Percentiles rank a stretch among this genome's conserved stretches.
phyloP scores from a whole-genome alignment of 2,329 filamentous ascomycete species.

The Thielaviopsis musarum region DNA sequence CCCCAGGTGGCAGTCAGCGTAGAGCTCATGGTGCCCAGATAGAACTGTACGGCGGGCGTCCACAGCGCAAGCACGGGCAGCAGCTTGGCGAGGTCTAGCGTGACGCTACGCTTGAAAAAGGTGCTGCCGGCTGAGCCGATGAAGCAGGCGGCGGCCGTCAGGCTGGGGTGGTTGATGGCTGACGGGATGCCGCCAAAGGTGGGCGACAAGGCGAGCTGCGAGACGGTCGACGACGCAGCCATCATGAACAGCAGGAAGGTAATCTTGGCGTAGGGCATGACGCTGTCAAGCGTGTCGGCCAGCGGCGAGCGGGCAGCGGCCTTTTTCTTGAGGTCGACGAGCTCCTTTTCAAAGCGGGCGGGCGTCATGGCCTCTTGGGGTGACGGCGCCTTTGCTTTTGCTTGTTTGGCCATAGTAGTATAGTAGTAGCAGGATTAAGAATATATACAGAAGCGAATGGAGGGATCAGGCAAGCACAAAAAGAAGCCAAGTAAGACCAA shows the following conservation, averaged over 20 bases:
- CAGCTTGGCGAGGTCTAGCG: conserved; percentile 32
- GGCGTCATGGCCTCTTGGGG: conserved; percentile 25
- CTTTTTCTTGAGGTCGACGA: conserved; percentile 32
- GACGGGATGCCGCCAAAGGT: conserved; percentile 78
- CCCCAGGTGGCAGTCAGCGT: conserved; percentile 51
- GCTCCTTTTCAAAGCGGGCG: conserved; percentile 37
- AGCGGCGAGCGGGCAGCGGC: conserved; percentile 21
- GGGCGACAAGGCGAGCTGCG: conserved; percentile 62
- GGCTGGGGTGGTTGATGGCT: conserved; percentile 50
- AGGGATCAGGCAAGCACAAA: neutral
- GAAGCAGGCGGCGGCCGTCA: conserved; percentile 49
- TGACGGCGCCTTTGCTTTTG: conserved; percentile 2
- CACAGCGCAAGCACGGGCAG: conserved; percentile 61
- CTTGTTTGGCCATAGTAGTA: conserved; percentile 8
- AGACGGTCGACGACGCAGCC: conserved; percentile 51
- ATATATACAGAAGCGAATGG: neutral
- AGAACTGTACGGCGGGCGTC: conserved; percentile 55
- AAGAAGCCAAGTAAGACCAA: neutral
- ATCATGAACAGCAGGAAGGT: conserved; percentile 29
- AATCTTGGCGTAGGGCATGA: conserved; percentile 21
- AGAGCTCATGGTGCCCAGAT: conserved; percentile 50
- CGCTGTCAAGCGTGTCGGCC: conserved; percentile 18
- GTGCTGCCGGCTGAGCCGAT: conserved; percentile 56
- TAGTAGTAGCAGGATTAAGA: neutral
- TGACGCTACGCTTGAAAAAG: conserved; percentile 31